Conservation (phyloP, 371 early-diverging fungal genomes). For the Saksenaea oblongispora region DNA sequence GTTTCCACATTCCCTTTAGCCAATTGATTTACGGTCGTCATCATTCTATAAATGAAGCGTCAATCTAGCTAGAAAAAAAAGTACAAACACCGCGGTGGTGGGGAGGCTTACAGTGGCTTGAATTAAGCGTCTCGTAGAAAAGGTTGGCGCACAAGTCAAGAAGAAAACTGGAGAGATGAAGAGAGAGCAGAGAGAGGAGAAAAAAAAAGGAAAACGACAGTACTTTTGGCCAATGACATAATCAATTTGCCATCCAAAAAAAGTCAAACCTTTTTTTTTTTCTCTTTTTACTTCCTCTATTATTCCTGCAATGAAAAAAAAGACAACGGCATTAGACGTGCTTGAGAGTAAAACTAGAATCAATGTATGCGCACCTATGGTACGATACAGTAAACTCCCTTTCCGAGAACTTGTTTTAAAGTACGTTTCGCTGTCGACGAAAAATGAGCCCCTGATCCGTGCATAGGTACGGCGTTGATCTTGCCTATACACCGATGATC, state of each 20-base stretch:
- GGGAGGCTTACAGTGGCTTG: conserved; percentile 6
- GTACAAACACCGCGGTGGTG: background rate
- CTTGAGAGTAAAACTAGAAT: conserved; percentile 56
- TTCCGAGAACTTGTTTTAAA: conserved; percentile 88
- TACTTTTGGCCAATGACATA: background rate
- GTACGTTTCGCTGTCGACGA: conserved; percentile 42
- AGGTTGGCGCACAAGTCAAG: conserved; percentile 4
- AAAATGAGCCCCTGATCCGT: background rate
- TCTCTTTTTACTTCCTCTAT: too few relatives aligned
- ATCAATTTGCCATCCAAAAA: too few relatives aligned
- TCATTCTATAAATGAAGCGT: background rate
- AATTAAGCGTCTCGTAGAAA: background rate
- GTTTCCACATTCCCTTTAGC: background rate
- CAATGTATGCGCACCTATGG: conserved; percentile 95
- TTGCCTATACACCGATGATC: conserved; percentile 98
- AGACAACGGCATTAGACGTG: conserved; percentile 43
- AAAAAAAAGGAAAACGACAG: background rate
- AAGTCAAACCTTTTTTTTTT: too few relatives aligned
- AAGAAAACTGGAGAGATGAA: background rate
- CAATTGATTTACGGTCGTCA: conserved; percentile 2
- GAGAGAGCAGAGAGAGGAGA: background rate
- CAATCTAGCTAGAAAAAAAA: background rate
- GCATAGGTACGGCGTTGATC: conserved; percentile 82
- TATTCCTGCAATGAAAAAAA: conserved; percentile 4
- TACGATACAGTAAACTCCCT: conserved; percentile 94